phyloP scores from a whole-genome alignment of 1,284 basidiomycete genomes.

The Microbotryum silenes-acaulis region DNA sequence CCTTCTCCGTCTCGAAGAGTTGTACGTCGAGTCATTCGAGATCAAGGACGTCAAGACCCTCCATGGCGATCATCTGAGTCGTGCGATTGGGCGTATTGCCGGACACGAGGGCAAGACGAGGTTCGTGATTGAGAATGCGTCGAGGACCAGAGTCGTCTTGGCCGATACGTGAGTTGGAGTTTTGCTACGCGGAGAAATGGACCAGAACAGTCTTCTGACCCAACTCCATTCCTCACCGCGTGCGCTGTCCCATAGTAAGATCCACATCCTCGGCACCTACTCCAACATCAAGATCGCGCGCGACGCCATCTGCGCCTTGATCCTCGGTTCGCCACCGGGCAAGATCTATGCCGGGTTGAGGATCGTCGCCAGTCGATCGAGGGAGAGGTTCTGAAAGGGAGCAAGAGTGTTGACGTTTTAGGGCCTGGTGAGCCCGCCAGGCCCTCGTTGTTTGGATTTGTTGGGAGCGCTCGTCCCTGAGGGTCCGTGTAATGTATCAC shows the following conservation, averaged over 20 bases:
- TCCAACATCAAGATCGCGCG: constrained; percentile 95
- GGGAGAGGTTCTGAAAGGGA: constrained; percentile 10
- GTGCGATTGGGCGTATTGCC: constrained; percentile 95
- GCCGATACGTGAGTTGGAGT: constrained; percentile 73
- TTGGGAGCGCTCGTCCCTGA: too few species aligned
- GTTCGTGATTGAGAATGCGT: constrained; percentile 96
- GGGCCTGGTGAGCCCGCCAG: too few species aligned
- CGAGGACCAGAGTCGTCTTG: constrained; percentile 87
- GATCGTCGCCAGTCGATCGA: constrained; percentile 11
- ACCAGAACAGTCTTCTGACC: background rate
- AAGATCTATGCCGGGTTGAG: constrained; percentile 22
- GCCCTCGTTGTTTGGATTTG: too few species aligned
- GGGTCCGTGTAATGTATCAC: too few species aligned
- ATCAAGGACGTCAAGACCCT: constrained; percentile 98
- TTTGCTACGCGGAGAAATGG: background rate
- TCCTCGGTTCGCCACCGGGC: constrained; percentile 28
- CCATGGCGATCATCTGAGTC: constrained; percentile 90
- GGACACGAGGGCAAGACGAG: constrained; percentile 97
- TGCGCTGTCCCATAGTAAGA: constrained; percentile 55
- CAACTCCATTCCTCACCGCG: background rate
- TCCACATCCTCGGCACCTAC: constrained; percentile 88
- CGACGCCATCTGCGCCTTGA: constrained; percentile 75
- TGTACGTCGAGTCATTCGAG: constrained; percentile 64
- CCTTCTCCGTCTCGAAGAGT: constrained; percentile 85
- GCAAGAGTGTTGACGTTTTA: too few species aligned